Evolutionary conservation across 1,139 yeast genomes (phyloP), one percentile per base, ranked within the genome.

Genomic region (Hanseniaspora sp.): DNA sequence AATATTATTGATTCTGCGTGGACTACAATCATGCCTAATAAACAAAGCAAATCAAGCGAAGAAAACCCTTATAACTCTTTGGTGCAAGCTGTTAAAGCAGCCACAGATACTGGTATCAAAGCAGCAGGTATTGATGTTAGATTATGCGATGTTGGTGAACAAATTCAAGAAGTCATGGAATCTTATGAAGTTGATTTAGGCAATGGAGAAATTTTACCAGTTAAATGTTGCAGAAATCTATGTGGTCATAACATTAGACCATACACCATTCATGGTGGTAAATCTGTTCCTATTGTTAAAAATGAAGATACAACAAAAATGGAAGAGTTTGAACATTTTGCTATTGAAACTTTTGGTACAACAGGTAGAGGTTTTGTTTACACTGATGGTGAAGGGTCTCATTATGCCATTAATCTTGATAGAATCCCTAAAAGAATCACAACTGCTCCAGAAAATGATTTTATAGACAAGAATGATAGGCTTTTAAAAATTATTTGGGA

Each of bases 281-380:
- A 92, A 68, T 81, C 94, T 23, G 97, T 92, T 48, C 99, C 99
- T 23, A 92, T 94, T 65, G 95, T 92, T 44, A 84, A 90, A 64
- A 86, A 86, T 63, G 92, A 90, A 12, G 98, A 92, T 68, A 79
- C 78, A 70, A 90, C 97, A 29, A 90, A 90, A 74, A 90, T 92
- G 96, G 99, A 94, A 69, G 99, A 92, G 72, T 96, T 96, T 58
- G 98, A 92, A 68, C 83, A 88, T 2, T 92, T 87, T 74, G 99
- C 99, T 56, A 90, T 94, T 64, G 99, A 92, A 70, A 92, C 99
- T 4, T 92, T 92, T 64, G 98, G 98, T 6, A 80, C 96, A 45
- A 92, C 98, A 1, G 99, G 99, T 58, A 79, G 84, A 59, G 99
- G 97, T 31, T 83, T 82, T 63, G 98, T 92, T 41, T 72, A 82